Base-by-base conservation (phyloP, 352 stramenopile genomes). In the Halophytophthora polymorphica region DNA sequence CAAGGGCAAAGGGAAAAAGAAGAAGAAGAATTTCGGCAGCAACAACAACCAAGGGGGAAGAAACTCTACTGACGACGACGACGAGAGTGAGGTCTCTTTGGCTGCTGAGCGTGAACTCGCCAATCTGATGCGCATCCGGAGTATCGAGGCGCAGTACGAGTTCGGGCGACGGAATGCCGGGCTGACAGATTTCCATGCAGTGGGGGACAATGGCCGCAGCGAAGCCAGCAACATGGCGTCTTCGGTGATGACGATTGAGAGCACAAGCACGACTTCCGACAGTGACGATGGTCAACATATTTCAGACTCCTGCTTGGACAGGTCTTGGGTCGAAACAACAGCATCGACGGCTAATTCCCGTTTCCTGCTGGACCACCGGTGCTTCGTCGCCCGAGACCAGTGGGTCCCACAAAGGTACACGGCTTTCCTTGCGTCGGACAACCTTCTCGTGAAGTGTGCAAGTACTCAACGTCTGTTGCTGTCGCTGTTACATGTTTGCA, bases 351-450 rank as follows among this genome's bases (percentile, higher is more conserved):
- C n/a, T 14, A 42, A 47, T n/a, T 63, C 64, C 8, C 37, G 58
- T 8, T 59, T 78, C n/a, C 43, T 79, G 25, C 42, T 92, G 41
- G 77, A 92, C 53, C 71, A 81, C 17, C 72, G 70, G 5, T 66
- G 77, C 45, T 92, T 92, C 41, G 78, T 88, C 1, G 17, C 64
- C 2, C 62, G 61, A 2, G 69, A 73, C 31, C 67, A 86, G 58
- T 89, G 71, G 75, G 72, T 89, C 2, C 56, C 54, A 29, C 74
- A 73, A 21, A 58, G 64, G 64, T 73, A 46, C 17, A 37, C 21
- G 53, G 21, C 2, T 47, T 43, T n/a, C 44, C 33, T 39, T 44
- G 12, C 38, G 3, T 19, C 11, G 12, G 15, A 6, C 34, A 19
- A 18, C 2, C 8, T 34, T 10, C 36, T 52, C 4, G n/a, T 14